Base-by-base conservation (phyloP, 2,329 filamentous ascomycete genomes). In the Hirsutella minnesotensis region DNA sequence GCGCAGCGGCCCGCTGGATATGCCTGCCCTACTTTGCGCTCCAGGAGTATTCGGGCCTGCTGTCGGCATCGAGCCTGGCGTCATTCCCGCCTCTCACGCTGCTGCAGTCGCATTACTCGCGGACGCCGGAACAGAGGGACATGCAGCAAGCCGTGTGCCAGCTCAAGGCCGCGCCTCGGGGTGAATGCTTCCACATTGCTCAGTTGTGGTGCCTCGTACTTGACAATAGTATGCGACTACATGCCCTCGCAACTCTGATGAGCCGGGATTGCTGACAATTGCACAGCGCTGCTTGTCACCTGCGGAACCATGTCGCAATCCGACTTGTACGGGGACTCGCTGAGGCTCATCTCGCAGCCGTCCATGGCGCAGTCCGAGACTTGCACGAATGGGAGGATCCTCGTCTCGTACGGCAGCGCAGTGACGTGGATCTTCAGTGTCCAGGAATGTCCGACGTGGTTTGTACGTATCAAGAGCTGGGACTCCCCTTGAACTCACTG, bases 11-110 rank as follows among this genome's bases (percentile, higher is more conserved):
- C 0, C 59, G 57, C 18, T 72, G 67, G 67, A 48, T 70, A 3
- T 69, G 65, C 24, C 52, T 72, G 13, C 70, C 70, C 0, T 72
- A 70, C 46, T 71, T 73, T 47, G 60, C 59, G 2, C 57, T 72
- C 0, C 61, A 68, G 40, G 58, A 59, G 20, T 71, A 69, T 44
- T 62, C 62, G 0, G 66, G 64, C 3, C 49, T 67, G 2, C 51
- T 56, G 2, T 53, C 54, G 5, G 55, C 56, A 1, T 55, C 57
- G 1, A 57, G 52, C 21, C 38, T 55, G 7, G 54, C 55, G 5
- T 53, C 57, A 1, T 70, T 69, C 40, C 68, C 69, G 1, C 53
- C 61, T 2, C 59, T 63, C 40, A 70, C 67, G 1, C 48, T 72
- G 5, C 50, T 71, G 0, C 69, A 72, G 49, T 53, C 59, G 1